Base-by-base conservation (phyloP, 805 yeast genomes). In the Wickerhamomyces pijperi region DNA sequence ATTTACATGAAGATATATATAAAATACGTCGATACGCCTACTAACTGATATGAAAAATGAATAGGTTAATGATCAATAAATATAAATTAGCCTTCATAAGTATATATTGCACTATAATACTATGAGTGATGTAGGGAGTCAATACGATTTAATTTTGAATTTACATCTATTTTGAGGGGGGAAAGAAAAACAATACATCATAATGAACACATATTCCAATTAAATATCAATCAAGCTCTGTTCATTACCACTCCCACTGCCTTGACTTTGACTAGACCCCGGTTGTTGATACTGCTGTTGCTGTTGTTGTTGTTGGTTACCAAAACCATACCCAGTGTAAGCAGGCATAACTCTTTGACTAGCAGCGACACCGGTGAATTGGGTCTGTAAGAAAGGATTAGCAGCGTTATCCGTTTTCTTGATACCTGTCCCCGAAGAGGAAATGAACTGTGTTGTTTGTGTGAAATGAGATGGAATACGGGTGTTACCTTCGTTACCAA, bases 381-480 rank as follows among this genome's bases (percentile, higher is more conserved):
- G 94, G 23, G 76, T 70, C 40, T 70, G 74, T 67, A 50, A 51
- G 48, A 67, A 67, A 21, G 72, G 72, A 42, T 68, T 68, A 3
- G 47, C 50, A 23, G 48, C 18, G 33, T 20, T 34, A 7, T 54
- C 43, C 15, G 45, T 42, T 18, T 58, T 37, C 8, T 57, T 56
- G 13, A 54, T 45, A 32, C 95, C 95, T 6, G 90, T 83, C 51
- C 96, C 97, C 44, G 83, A 79, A 19, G 95, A 83, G 60, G 83
- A 86, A 50, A 90, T 71, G 56, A 88, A 87, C 15, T 75, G 78
- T 5, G 80, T 78, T 2, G 92, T 78, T 47, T 73, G 75, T 2
- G 97, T 90, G 57, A 83, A 90, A 54, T 90, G 97, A 35, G 94
- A 94, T 3, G 97, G 95, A 40, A 90, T 74, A 63, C 96, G 78